Evolutionary conservation across 306 rosid species (phyloP).

Genomic region (Carpinus viminea): DNA sequence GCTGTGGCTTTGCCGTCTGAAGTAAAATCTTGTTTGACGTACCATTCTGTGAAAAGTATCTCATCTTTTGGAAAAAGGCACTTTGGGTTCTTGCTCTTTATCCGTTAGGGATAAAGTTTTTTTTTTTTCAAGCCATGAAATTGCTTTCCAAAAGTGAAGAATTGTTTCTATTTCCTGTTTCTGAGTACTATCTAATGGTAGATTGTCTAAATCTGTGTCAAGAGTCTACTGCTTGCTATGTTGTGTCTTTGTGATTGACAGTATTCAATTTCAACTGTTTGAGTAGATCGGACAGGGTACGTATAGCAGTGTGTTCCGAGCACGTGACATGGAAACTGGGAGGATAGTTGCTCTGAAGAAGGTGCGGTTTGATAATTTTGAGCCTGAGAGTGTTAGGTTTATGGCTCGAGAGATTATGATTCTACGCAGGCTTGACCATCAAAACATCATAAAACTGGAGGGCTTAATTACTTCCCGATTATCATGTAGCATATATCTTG

Average conservation of each 20-base stretch:
- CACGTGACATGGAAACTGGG: constrained; percentile 81
- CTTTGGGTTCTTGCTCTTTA: neutral
- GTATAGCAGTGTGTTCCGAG: constrained; percentile 92
- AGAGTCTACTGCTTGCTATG: neutral
- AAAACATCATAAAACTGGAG: constrained; percentile 78
- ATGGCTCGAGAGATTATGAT: constrained; percentile 95
- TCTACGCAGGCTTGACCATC: constrained; percentile 96
- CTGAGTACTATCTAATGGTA: neutral
- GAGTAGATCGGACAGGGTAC: constrained; percentile 97
- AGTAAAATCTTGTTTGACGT: neutral
- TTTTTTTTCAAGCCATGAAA: neutral
- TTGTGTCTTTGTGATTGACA: constrained; percentile 20
- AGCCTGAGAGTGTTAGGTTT: constrained; percentile 95
- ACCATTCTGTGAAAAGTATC: constrained; percentile 4
- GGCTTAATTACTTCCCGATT: constrained; percentile 90
- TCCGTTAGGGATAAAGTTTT: neutral
- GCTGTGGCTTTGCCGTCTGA: neutral
- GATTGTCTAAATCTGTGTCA: constrained; percentile 2
- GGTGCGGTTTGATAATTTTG: constrained; percentile 95
- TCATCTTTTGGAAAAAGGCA: neutral
- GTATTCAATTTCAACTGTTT: constrained; percentile 12
- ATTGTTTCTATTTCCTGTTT: neutral
- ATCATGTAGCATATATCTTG: constrained; percentile 90
- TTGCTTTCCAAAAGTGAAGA: neutral
- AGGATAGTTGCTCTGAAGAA: constrained; percentile 94